Percentiles rank a stretch among this genome's conserved stretches.
Conservation (phyloP, 805 yeast genomes). For the Soucietia sequanensis region DNA sequence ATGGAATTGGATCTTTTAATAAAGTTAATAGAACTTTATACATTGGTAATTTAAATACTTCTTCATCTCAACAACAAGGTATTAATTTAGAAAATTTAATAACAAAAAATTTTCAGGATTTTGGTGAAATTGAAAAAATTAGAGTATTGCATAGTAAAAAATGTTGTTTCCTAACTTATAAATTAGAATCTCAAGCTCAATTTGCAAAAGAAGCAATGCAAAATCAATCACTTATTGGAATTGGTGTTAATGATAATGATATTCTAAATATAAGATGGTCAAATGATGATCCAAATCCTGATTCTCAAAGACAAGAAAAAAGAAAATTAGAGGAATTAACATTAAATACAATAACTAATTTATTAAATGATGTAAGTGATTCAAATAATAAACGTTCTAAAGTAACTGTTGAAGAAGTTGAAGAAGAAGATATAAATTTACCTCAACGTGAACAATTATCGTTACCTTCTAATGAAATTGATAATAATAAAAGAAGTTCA, state of each 20-base stretch:
- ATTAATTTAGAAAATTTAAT: slow-evolving; percentile 38
- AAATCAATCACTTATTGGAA: slow-evolving; percentile 64
- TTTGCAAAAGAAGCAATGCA: slow-evolving; percentile 96
- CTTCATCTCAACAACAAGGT: not conserved
- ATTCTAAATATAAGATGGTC: slow-evolving; percentile 83
- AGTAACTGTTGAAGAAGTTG: slow-evolving; percentile 6
- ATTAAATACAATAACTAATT: slow-evolving; percentile 48
- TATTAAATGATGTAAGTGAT: slow-evolving; percentile 31
- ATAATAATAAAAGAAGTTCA: not conserved
- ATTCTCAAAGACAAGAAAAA: slow-evolving; percentile 50
- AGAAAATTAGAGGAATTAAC: slow-evolving; percentile 52
- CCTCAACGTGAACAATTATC: not conserved
- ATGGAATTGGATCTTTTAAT: slow-evolving; percentile 84
- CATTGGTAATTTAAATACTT: slow-evolving; percentile 54
- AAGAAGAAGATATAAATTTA: slow-evolving; percentile 3
- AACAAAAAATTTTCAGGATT: slow-evolving; percentile 56
- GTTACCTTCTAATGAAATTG: not conserved
- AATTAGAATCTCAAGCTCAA: slow-evolving; percentile 73
- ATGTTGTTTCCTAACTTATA: slow-evolving; percentile 77
- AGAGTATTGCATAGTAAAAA: slow-evolving; percentile 59
- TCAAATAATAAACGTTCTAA: slow-evolving; percentile 10
- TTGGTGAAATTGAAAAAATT: slow-evolving; percentile 73
- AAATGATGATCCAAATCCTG: slow-evolving; percentile 79
- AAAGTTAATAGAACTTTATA: slow-evolving; percentile 71
- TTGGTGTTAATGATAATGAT: slow-evolving; percentile 58